Evolutionary conservation across 352 stramenopile genomes (phyloP).

Genomic region (Phytophthora pini): DNA sequence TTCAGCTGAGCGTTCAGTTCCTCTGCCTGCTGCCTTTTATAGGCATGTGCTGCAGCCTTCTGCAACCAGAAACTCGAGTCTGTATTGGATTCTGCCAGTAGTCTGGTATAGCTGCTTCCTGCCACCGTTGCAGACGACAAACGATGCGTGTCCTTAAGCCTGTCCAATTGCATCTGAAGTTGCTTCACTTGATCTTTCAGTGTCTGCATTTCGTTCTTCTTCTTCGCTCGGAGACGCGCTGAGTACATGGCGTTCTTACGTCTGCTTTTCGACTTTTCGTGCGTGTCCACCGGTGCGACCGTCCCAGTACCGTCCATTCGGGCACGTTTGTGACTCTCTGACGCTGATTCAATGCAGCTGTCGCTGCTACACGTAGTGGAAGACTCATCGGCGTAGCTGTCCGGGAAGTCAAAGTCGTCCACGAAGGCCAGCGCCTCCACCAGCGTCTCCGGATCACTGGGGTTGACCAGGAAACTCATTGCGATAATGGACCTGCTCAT

Average conservation of each 20-base stretch:
- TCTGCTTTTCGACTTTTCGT: conserved; percentile 16
- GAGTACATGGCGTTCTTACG: conserved; percentile 31
- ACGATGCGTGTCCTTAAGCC: conserved; percentile 11
- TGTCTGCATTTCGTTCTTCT: conserved; percentile 29
- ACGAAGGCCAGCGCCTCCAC: conserved; percentile 36
- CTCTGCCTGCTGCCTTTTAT: conserved; percentile 24
- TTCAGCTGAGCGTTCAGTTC: conserved; percentile 25
- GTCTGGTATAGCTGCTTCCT: background rate
- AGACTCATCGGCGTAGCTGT: conserved; percentile 4
- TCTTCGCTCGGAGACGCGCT: conserved; percentile 29
- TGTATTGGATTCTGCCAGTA: background rate
- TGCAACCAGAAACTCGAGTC: conserved; percentile 19
- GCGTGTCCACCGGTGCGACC: conserved; percentile 8
- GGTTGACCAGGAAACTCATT: conserved; percentile 28
- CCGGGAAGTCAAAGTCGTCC: conserved; percentile 27
- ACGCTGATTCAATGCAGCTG: background rate
- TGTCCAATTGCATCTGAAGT: conserved; percentile 31
- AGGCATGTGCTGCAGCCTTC: conserved; percentile 14
- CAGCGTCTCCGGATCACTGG: conserved; percentile 20
- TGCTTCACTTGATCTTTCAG: conserved; percentile 26
- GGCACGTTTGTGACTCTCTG: conserved; percentile 14
- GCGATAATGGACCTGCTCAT: background rate
- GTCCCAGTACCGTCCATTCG: background rate
- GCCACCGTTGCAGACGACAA: background rate
- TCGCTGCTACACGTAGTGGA: conserved; percentile 9